Evolutionary conservation across 345 rosid species (phyloP).

Genomic region (Abelmoschus esculentus): DNA sequence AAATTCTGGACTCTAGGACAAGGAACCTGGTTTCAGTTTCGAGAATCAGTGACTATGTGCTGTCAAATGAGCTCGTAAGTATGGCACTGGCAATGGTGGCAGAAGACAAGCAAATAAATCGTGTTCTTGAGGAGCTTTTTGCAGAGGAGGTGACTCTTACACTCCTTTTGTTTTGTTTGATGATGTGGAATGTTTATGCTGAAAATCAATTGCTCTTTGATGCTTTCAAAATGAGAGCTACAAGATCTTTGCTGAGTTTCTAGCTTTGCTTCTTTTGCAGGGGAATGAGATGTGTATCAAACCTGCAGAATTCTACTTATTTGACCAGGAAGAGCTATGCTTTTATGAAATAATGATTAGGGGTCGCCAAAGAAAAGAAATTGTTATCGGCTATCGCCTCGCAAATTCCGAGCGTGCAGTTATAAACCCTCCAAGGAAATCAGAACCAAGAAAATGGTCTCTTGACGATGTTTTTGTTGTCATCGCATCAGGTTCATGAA

Average conservation of each 20-base stretch:
- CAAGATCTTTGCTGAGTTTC: neutral
- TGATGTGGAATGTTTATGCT: neutral
- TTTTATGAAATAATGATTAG: constrained; percentile 67
- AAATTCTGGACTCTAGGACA: constrained; percentile 90
- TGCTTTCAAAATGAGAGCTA: neutral
- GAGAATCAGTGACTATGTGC: constrained; percentile 86
- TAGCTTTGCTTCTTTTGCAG: constrained; percentile 25
- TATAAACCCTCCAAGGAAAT: constrained; percentile 63
- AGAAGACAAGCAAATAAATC: constrained; percentile 91
- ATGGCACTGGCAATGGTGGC: constrained; percentile 98
- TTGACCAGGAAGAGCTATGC: constrained; percentile 73
- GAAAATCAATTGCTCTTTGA: neutral
- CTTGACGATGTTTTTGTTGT: constrained; percentile 84
- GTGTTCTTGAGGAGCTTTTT: constrained; percentile 82
- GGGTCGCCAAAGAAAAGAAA: constrained; percentile 67
- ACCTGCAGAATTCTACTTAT: constrained; percentile 80
- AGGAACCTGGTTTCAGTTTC: constrained; percentile 89
- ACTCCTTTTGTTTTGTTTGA: too few species aligned
- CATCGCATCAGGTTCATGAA: constrained; percentile 51
- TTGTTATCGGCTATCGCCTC: constrained; percentile 71
- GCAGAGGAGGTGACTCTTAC: constrained; percentile 56
- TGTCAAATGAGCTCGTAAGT: constrained; percentile 84
- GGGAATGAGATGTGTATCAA: constrained; percentile 84
- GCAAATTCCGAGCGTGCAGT: constrained; percentile 54
- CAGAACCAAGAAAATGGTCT: constrained; percentile 65